Percentiles rank a stretch among this genome's conserved stretches.
phyloP scores from a whole-genome alignment of 1,284 basidiomycete species.

The Gastroboletus turbinatus region DNA sequence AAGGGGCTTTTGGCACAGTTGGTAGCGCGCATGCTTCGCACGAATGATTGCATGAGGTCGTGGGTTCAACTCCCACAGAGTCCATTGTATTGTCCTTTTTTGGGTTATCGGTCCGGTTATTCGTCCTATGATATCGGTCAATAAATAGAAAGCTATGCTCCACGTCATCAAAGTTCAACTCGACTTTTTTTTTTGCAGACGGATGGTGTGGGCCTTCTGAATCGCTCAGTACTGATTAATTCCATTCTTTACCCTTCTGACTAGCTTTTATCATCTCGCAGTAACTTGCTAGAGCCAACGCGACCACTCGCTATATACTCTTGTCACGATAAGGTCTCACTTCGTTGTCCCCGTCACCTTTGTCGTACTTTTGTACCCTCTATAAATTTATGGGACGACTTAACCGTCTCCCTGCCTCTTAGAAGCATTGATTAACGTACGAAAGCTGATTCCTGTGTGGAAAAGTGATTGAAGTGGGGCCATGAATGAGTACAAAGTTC shows the following conservation, averaged over 20 bases:
- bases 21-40: constrained; percentile 42
- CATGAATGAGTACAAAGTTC: neutral
- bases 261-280: neutral
- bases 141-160: too few species aligned
- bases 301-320: too few species aligned
- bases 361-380: neutral
- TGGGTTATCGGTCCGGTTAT: too few species aligned
- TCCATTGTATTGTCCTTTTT: constrained; percentile 26
- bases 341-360: neutral
- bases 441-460: neutral
- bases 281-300: too few species aligned
- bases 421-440: neutral
- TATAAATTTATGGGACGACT: neutral
- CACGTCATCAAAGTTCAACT: too few species aligned
- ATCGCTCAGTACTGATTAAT: too few species aligned
- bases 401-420: too few species aligned
- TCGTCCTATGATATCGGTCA: too few species aligned
- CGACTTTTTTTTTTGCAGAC: too few species aligned
- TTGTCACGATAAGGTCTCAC: neutral
- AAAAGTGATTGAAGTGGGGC: neutral
- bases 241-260: too few species aligned
- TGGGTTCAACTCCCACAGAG: constrained; percentile 41
- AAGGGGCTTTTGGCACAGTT: constrained; percentile 35
- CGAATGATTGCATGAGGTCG: constrained; percentile 35
- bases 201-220: too few species aligned